Conservation (phyloP, 192 early-diverging fungal species). For the Endogone sp. region DNA sequence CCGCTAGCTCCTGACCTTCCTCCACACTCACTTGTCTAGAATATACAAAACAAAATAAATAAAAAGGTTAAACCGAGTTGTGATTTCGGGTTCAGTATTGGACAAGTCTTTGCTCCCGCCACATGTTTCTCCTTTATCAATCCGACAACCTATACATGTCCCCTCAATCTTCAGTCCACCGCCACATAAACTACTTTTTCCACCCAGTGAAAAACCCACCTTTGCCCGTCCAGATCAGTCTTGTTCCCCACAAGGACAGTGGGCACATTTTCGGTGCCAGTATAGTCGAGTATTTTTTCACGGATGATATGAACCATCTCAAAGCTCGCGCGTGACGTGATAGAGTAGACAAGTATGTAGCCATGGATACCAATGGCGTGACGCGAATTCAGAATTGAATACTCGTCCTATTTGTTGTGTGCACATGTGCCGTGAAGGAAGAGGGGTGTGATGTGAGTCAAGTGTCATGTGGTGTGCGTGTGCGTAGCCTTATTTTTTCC, state of each 20-base stretch:
- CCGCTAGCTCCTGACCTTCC: conserved; percentile 78
- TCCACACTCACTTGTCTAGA: conserved; percentile 67
- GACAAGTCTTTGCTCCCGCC: too few species aligned
- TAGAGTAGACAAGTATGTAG: conserved; percentile 92
- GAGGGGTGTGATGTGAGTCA: neutral
- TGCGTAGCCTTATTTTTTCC: too few species aligned
- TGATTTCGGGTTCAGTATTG: too few species aligned
- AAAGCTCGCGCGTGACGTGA: conserved; percentile 78
- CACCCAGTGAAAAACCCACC: conserved; percentile 20
- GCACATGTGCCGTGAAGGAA: neutral
- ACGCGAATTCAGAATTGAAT: conserved; percentile 87
- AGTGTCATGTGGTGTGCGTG: too few species aligned
- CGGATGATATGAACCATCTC: conserved; percentile 88
- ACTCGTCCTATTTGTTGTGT: conserved; percentile 69
- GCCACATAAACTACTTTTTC: neutral
- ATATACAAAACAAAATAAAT: too few species aligned
- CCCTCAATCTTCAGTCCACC: too few species aligned
- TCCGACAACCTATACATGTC: too few species aligned
- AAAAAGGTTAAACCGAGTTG: too few species aligned
- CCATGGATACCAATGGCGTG: conserved; percentile 91
- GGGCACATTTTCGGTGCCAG: conserved; percentile 86
- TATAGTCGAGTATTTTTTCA: conserved; percentile 92
- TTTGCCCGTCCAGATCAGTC: conserved; percentile 73
- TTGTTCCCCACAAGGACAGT: conserved; percentile 94
- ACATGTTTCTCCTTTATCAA: too few species aligned